Base-by-base conservation (phyloP, 176 grass and related monocot genomes). In the Areca catechu region DNA sequence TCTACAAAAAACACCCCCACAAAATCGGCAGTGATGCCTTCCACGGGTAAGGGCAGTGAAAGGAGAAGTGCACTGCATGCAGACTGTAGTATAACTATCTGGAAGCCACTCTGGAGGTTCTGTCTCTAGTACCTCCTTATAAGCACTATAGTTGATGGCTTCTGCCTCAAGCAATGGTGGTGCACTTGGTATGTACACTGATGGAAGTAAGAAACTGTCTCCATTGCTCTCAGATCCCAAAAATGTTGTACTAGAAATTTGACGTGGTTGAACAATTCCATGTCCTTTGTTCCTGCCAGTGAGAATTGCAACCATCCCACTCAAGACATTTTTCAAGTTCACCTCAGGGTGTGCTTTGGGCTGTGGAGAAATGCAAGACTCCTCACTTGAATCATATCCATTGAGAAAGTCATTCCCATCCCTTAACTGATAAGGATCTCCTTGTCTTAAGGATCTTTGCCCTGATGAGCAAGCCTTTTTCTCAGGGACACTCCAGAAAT, bases 11-110 rank as follows among this genome's bases (percentile, higher is more conserved):
- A 95, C 72, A 12, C 77, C 79, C 57, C 91, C 91, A 62, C 91
- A 95, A 65, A 95, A 95, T 53, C 91, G 76, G 28, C 91, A 95
- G 67, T 95, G 91, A 63, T 95, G 91, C 58, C 91, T 85, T 78
- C 82, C 79, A 30, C 67, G 60, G 48, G 77, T 95, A 59, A 95
- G 17, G 19, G 73, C 74, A 68, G 71, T 80, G 55, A 90, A 95
- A 61, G 76, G 80, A 62, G 86, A 71, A 61, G 70, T 70, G 15
- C 90, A 90, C 71, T 90, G 90, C 90, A 95, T 95, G 80, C 90
- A 95, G 1, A 79, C 62, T 0, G 20, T 71, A 22, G 86, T 72
- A 63, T 75, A 86, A 71, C 90, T 95, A 54, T 95, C 86, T 22
- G 90, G 82, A 27, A 89, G 50, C 90, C 90, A 95, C 52, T 95